Conservation (phyloP, 2,329 filamentous ascomycete species). For the Ceratocystis destructans region DNA sequence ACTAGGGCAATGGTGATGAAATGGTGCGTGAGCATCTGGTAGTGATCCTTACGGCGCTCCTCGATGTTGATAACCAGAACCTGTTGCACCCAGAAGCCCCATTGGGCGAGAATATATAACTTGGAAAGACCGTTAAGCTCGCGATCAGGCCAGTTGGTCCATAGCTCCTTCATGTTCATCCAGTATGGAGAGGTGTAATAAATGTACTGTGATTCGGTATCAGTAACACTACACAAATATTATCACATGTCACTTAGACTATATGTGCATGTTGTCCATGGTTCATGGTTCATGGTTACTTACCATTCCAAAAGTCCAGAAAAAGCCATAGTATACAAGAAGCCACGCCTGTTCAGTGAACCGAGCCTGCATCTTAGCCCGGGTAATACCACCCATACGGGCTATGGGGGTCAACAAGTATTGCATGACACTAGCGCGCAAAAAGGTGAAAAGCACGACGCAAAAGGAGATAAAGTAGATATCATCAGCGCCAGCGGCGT, state of each 20-base stretch:
- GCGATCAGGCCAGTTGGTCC: conserved; percentile 71
- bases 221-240: not conserved
- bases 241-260: not conserved
- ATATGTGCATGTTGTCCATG: not conserved
- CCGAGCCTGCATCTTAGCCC: conserved; percentile 61
- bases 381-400: conserved; percentile 55
- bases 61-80: conserved; percentile 91
- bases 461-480: conserved; percentile 62
- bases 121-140: conserved; percentile 65
- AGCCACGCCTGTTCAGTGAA: conserved; percentile 95
- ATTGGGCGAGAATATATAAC: conserved; percentile 78
- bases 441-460: conserved; percentile 72
- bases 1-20: conserved; percentile 76
- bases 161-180: conserved; percentile 62
- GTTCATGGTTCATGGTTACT: conserved; percentile 25
- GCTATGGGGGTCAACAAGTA: conserved; percentile 72
- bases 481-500: conserved; percentile 69
- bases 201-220: conserved; percentile 48
- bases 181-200: conserved; percentile 66
- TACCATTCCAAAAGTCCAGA: conserved; percentile 78
- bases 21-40: conserved; percentile 92
- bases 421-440: conserved; percentile 75
- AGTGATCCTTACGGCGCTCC: conserved; percentile 84
- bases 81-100: conserved; percentile 89
- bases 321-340: conserved; percentile 65